These are phyloP conservation scores for Xerocomus cyaneibrunnescens DNA, from an alignment of 1,284 basidiomycete species.

Conservation along the genomic window DNA sequence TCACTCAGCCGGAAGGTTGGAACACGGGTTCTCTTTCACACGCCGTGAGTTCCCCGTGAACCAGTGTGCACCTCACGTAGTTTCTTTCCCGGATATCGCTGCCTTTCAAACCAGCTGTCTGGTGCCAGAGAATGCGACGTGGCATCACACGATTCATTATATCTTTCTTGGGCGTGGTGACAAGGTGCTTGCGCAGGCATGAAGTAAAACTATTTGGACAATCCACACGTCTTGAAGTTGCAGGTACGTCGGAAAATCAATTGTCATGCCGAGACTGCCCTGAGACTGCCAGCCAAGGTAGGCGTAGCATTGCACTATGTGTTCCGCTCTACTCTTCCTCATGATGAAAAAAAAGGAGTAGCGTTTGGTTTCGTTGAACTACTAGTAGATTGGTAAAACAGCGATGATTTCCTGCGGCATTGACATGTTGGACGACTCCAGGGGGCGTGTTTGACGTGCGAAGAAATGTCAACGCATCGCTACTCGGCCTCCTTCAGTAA, in stretches of 20 bases:
- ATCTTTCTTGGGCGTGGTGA: background rate
- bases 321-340: no score
- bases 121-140: background rate
- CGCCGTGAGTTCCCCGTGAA: background rate
- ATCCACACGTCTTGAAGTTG: background rate
- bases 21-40: no score
- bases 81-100: background rate
- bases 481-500: background rate
- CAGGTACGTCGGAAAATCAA: background rate
- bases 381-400: no score
- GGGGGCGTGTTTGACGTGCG: no score
- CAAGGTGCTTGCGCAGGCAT: background rate
- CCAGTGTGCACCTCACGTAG: background rate
- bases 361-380: no score
- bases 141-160: background rate
- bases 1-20: no score
- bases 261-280: no score
- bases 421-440: no score
- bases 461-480: background rate
- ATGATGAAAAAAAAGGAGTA: no score
- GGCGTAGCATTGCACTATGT: no score
- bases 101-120: background rate
- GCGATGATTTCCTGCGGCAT: no score
- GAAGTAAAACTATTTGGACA: background rate
- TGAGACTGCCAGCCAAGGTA: no score